Evolutionary conservation across 805 yeast species (phyloP), one percentile per base, ranked within the genome.

Genomic region (Isabelozyma rhagii): DNA sequence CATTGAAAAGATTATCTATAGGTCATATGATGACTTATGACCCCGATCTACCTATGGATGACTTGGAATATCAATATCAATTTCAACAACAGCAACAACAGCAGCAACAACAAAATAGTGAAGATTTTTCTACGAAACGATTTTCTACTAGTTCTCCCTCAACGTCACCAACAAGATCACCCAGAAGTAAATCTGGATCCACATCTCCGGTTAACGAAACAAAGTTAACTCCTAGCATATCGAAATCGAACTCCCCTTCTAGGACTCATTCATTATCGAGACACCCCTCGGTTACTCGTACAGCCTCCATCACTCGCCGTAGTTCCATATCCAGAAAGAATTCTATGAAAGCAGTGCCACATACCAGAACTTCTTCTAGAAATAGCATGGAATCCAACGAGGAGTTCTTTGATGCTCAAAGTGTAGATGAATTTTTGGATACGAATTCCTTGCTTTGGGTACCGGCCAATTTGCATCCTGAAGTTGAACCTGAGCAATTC

Each of bases 401-500:
- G 29, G 55, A 53, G 43, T 47, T 55, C 47, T 48, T 48, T 29
- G 64, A 60, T 45, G 59, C 63, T 8, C 61, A 58, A 27, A 60
- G 55, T 21, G 47, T 41, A 11, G 68, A 62, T 21, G 59, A 44
- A 25, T 55, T 50, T 47, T 51, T 55, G 9, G 61, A 68, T 47
- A 68, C 79, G 14, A 78, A 79, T 45, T 71, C 80, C 50, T 68
- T 88, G 31, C 71, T 93, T 47, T 93, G 99, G 99, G 97, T 94
- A 1, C 98, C 98, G 0, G 99, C 98, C 1, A 83, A 82, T 54
- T 77, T 90, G 39, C 99, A 94, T 64, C 98, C 98, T 1, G 93
- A 88, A 59, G 80, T 93, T n/a, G 92, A 96, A 25, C 98, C 98
- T 2, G 96, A 89, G 59, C 89, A 88, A 58, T 87, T 83, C 69